These are phyloP conservation scores for Lepidium sativum DNA, from an alignment of 345 rosid species.

Conservation along the genomic window DNA sequence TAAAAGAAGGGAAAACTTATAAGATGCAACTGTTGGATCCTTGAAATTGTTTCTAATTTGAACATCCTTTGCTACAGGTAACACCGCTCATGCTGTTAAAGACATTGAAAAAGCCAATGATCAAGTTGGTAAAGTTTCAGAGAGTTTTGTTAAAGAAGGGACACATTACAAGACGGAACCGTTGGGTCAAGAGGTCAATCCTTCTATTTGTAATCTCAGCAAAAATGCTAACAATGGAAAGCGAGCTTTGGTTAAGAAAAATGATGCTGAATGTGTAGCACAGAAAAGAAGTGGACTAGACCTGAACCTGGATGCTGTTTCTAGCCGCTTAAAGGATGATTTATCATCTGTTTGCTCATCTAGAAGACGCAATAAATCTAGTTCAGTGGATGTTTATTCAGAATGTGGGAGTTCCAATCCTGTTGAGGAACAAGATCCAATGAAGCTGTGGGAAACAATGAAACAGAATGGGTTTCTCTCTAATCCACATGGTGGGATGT, in stretches of 20 bases:
- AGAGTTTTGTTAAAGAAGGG: slow-evolving; percentile 6
- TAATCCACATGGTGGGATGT: slow-evolving; percentile 21
- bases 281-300: slow-evolving; percentile 38
- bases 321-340: slow-evolving; percentile 42
- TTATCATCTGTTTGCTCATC: slow-evolving; percentile 29
- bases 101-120: slow-evolving; percentile 18
- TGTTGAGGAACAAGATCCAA: slow-evolving; percentile 45
- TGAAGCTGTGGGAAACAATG: slow-evolving; percentile 78
- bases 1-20: background rate
- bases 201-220: slow-evolving; percentile 26
- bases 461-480: slow-evolving; percentile 86
- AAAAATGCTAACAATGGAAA: slow-evolving; percentile 20
- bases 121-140: slow-evolving; percentile 22
- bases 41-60: background rate
- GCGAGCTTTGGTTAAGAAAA: slow-evolving; percentile 13
- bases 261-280: slow-evolving; percentile 16
- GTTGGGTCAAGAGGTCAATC: slow-evolving; percentile 17
- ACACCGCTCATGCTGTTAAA: slow-evolving; percentile 9
- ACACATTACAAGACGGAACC: background rate
- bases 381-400: slow-evolving; percentile 38
- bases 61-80: slow-evolving; percentile 1
- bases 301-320: slow-evolving; percentile 44
- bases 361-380: slow-evolving; percentile 10
- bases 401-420: slow-evolving; percentile 68
- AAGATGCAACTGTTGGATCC: background rate